These are phyloP conservation scores for Entonaema liquescens DNA, from an alignment of 495 filamentous ascomycete genomes.

Conservation along the genomic window DNA sequence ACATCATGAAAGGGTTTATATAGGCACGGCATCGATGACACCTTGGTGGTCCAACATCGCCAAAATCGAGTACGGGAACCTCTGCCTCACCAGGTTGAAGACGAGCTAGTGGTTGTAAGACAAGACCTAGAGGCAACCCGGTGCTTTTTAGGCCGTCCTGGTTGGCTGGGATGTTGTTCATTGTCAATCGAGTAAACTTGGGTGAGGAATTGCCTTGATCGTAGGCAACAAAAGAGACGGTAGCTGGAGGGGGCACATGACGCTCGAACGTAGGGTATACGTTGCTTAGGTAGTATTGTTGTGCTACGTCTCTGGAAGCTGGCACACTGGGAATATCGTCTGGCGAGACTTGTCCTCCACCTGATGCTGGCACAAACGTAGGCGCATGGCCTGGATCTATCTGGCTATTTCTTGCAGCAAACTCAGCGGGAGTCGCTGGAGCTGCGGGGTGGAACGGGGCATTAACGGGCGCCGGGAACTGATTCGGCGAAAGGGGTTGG, in stretches of 20 bases:
- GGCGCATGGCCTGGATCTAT: conserved; percentile 46
- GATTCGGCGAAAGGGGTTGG: conserved; percentile 48
- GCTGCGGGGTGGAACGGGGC: conserved; percentile 65
- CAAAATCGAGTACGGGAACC: conserved; percentile 95
- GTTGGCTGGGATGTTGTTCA: conserved; percentile 89
- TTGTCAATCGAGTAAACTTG: conserved; percentile 87
- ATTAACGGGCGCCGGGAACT: conserved; percentile 67
- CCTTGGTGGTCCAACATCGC: conserved; percentile 87
- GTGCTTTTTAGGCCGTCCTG: conserved; percentile 82
- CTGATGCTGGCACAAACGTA: conserved; percentile 55
- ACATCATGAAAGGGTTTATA: conserved; percentile 99
- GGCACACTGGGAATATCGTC: conserved; percentile 95
- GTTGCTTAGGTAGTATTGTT: conserved; percentile 84
- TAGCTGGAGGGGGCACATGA: conserved; percentile 86
- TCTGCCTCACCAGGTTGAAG: conserved; percentile 85
- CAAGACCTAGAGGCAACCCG: conserved; percentile 82
- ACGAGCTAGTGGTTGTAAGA: conserved; percentile 88
- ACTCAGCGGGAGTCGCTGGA: conserved; percentile 63
- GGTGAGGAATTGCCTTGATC: conserved; percentile 98
- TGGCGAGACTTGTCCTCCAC: conserved; percentile 83
- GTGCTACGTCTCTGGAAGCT: conserved; percentile 78
- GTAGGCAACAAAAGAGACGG: conserved; percentile 88
- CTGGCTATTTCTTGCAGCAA: conserved; percentile 61
- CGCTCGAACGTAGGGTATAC: conserved; percentile 94
- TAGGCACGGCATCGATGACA: conserved; percentile 95